These are phyloP conservation scores for Lyophyllum decastes DNA, from an alignment of 768 basidiomycete genomes.

Conservation along the genomic window DNA sequence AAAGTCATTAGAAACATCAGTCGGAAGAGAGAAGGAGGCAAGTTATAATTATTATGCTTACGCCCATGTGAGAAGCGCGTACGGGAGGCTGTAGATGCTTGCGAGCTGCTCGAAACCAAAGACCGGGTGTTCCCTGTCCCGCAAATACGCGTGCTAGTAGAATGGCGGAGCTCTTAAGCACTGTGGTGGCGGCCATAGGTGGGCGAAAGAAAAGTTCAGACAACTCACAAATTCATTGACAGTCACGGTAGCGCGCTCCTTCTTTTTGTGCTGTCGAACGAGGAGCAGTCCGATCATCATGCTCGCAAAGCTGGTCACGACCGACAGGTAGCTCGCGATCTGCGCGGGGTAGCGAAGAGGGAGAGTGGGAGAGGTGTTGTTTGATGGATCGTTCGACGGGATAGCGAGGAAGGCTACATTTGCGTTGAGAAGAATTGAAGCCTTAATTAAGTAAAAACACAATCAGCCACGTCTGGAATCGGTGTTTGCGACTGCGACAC, in stretches of 20 bases:
- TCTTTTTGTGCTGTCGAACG: slow-evolving; percentile 39
- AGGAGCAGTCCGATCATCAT: slow-evolving; percentile 45
- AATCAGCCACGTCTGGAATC: neutral
- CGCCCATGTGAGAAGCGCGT: slow-evolving; percentile 17
- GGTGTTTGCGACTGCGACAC: too few species aligned
- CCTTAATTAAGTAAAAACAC: slow-evolving; percentile 36
- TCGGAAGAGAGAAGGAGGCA: too few species aligned
- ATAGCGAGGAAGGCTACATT: slow-evolving; percentile 54
- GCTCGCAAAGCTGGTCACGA: slow-evolving; percentile 39
- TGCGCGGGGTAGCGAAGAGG: slow-evolving; percentile 28
- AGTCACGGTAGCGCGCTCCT: slow-evolving; percentile 21
- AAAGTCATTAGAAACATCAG: neutral
- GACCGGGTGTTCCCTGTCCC: neutral
- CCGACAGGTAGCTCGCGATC: slow-evolving; percentile 45
- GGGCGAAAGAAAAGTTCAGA: neutral
- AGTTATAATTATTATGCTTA: too few species aligned
- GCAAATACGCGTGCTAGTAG: slow-evolving; percentile 1
- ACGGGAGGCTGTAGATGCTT: slow-evolving; percentile 9
- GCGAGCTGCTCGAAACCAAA: slow-evolving; percentile 8
- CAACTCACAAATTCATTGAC: slow-evolving; percentile 35
- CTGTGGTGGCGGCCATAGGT: too few species aligned
- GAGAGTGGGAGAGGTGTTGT: slow-evolving; percentile 20
- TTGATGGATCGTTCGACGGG: slow-evolving; percentile 37
- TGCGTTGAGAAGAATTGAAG: slow-evolving; percentile 47
- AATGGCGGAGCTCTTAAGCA: neutral